phyloP scores from a whole-genome alignment of 768 basidiomycete species.

The Kockovaella imperatae region DNA sequence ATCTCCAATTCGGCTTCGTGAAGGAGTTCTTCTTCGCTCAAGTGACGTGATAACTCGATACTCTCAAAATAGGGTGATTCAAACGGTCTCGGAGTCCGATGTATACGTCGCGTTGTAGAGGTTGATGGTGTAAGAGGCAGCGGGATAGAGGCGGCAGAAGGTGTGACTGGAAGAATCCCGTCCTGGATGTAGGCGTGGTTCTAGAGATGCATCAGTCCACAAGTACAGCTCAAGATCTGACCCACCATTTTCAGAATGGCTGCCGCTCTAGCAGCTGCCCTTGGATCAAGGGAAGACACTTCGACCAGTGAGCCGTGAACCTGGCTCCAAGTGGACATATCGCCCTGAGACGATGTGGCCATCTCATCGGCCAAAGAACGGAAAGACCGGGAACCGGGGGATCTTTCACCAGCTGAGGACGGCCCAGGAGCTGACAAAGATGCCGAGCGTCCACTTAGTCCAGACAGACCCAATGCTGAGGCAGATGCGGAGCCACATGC shows the following conservation, averaged over 20 bases:
- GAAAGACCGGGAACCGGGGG: no score
- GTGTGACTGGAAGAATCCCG: constrained; percentile 37
- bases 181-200: constrained; percentile 81
- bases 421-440: no score
- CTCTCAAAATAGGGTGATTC: constrained; percentile 3
- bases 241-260: constrained; percentile 83
- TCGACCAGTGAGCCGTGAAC: constrained; percentile 70
- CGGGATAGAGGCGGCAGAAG: background rate
- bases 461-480: no score
- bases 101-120: background rate
- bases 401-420: no score
- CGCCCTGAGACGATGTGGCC: no score
- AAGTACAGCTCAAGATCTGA: background rate
- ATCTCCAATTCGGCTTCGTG: constrained; percentile 56
- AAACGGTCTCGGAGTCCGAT: background rate
- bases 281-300: constrained; percentile 74
- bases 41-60: constrained; percentile 7
- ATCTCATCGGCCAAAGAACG: no score
- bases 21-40: constrained; percentile 53
- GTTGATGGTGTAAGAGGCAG: background rate
- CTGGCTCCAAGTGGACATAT: no score
- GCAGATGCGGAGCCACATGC: no score
- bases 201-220: constrained; percentile 44
- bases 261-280: constrained; percentile 82
- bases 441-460: no score